These are phyloP conservation scores for Scheffersomyces illinoinensis DNA, from an alignment of 1,139 yeast species.

Conservation along the genomic window DNA sequence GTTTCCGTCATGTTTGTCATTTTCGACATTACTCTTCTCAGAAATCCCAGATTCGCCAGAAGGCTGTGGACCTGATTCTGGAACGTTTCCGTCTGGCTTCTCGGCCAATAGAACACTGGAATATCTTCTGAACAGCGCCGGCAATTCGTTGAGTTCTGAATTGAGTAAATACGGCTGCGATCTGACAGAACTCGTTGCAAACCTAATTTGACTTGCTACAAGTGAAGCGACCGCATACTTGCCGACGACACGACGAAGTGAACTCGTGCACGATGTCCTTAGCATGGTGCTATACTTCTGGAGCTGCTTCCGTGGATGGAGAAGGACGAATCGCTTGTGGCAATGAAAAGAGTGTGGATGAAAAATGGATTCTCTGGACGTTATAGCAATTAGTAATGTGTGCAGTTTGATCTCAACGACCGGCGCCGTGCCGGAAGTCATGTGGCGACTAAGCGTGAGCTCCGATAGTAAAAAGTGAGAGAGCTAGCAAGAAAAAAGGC, in stretches of 20 bases:
- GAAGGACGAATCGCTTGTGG: neutral
- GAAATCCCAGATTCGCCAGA: neutral
- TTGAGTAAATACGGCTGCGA: neutral
- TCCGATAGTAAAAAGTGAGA: neutral
- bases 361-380: neutral
- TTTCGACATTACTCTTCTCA: neutral
- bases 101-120: neutral
- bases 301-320: neutral
- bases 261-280: neutral
- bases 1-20: neutral
- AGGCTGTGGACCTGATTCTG: neutral
- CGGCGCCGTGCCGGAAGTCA: conserved; percentile 7
- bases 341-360: neutral
- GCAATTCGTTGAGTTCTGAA: neutral
- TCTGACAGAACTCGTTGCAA: conserved; percentile 11
- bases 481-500: neutral
- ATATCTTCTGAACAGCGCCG: neutral
- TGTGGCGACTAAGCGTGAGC: conserved; percentile 4
- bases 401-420: conserved; percentile 10
- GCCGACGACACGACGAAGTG: neutral
- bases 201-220: conserved; percentile 6
- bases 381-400: neutral
- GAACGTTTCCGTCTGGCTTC: neutral
- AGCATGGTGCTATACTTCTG: neutral
- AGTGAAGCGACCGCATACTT: neutral